Evolutionary conservation across 1,284 basidiomycete genomes (phyloP).

Genomic region (Grifola frondosa): DNA sequence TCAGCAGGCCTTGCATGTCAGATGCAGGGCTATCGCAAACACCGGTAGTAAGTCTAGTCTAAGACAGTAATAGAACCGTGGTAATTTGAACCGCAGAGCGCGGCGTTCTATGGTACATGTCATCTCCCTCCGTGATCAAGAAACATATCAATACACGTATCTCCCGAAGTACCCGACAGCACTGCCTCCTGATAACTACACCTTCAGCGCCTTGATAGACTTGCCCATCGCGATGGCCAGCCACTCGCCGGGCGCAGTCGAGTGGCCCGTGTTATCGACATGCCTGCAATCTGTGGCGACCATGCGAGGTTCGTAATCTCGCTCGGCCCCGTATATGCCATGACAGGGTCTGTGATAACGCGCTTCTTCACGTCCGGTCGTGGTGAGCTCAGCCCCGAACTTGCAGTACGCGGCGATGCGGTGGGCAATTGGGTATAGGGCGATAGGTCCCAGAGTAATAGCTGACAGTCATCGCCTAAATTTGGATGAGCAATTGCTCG

Average conservation of each 20-base stretch:
- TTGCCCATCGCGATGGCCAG: constrained; percentile 86
- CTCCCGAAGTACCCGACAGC: too few species aligned
- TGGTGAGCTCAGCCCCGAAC: constrained; percentile 69
- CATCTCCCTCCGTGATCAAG: not conserved
- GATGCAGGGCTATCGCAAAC: too few species aligned
- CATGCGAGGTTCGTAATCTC: constrained; percentile 90
- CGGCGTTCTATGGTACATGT: too few species aligned
- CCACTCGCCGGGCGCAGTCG: constrained; percentile 82
- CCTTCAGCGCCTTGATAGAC: constrained; percentile 79
- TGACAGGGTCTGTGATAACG: constrained; percentile 69
- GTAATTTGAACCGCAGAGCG: too few species aligned
- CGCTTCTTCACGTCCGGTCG: constrained; percentile 76
- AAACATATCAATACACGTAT: too few species aligned
- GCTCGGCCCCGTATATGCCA: constrained; percentile 78
- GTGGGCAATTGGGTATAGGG: constrained; percentile 55
- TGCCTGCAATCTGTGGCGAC: constrained; percentile 75
- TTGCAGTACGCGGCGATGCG: constrained; percentile 60
- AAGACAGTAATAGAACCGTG: too few species aligned
- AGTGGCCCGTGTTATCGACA: constrained; percentile 72
- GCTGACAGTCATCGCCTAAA: constrained; percentile 87
- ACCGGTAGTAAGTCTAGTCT: too few species aligned
- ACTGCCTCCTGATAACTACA: too few species aligned
- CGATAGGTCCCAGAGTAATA: constrained; percentile 86
- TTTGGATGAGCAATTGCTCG: not conserved
- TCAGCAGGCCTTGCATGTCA: too few species aligned